phyloP scores from a whole-genome alignment of 768 basidiomycete species.

The Boletus sp. region DNA sequence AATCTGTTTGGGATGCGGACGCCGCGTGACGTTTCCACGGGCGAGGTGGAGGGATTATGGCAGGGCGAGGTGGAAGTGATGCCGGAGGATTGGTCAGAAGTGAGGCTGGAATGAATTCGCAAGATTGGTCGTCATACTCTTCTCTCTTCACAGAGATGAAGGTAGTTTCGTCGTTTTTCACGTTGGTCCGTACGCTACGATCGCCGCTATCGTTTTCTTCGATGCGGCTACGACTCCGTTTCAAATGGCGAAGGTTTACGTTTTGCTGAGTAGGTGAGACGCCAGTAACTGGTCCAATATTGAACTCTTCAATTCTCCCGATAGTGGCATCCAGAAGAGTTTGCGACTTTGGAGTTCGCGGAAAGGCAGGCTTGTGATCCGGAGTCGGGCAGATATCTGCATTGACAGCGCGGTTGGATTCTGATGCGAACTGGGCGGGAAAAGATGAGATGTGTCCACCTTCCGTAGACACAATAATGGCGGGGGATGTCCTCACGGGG shows the following conservation, averaged over 20 bases:
- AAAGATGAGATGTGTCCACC: conserved; percentile 8
- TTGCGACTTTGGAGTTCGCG: conserved; percentile 24
- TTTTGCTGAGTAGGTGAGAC: conserved; percentile 27
- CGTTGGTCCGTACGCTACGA: conserved; percentile 24
- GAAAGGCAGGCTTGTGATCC: conserved; percentile 7
- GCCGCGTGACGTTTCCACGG: conserved; percentile 10
- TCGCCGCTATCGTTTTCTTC: conserved; percentile 29
- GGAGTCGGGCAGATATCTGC: conserved; percentile 1
- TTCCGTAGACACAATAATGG: conserved; percentile 11
- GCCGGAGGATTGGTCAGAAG: not conserved
- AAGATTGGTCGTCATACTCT: conserved; percentile 10
- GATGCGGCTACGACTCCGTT: conserved; percentile 20
- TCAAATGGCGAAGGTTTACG: conserved; percentile 32
- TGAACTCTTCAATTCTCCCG: conserved; percentile 14
- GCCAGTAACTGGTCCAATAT: conserved; percentile 18
- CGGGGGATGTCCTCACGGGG: not conserved
- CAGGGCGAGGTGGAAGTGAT: conserved; percentile 16
- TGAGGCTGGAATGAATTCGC: not conserved
- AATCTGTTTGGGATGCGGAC: not conserved
- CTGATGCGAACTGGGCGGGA: conserved; percentile 14
- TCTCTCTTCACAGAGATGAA: conserved; percentile 11
- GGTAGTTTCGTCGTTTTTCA: conserved; percentile 21
- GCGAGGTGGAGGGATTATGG: conserved; percentile 26
- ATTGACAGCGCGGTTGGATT: conserved; percentile 1
- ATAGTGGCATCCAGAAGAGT: conserved; percentile 15